Conservation (phyloP, 2,329 filamentous ascomycete genomes). For the Aschersonia sp. region DNA sequence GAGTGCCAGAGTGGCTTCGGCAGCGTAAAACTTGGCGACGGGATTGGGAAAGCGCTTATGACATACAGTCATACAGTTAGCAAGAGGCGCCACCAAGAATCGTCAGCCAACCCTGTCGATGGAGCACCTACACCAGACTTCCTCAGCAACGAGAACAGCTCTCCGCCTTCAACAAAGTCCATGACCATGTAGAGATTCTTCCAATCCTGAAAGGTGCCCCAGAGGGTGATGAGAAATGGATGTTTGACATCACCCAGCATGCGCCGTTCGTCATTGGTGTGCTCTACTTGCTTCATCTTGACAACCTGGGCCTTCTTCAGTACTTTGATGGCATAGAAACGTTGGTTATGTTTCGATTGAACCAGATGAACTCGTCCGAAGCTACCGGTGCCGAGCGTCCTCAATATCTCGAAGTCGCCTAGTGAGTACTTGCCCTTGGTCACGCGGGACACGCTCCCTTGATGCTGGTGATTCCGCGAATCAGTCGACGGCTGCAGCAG, state of each 20-base stretch:
- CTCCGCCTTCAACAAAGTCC: slow-evolving; percentile 98
- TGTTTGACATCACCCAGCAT: slow-evolving; percentile 98
- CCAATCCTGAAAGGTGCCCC: slow-evolving; percentile 94
- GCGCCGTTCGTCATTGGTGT: slow-evolving; percentile 92
- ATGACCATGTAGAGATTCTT: slow-evolving; percentile 99
- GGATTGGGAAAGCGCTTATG: slow-evolving; percentile 92
- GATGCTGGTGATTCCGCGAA: slow-evolving; percentile 16
- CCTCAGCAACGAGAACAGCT: slow-evolving; percentile 86
- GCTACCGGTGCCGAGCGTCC: slow-evolving; percentile 89
- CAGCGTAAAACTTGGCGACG: slow-evolving; percentile 97
- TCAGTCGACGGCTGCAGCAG: slow-evolving; percentile 6
- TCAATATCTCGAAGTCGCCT: slow-evolving; percentile 74
- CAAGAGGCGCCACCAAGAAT: neutral
- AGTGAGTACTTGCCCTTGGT: slow-evolving; percentile 98
- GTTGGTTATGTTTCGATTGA: slow-evolving; percentile 94
- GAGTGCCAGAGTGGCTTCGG: slow-evolving; percentile 87
- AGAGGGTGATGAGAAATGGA: slow-evolving; percentile 92
- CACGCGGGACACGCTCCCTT: slow-evolving; percentile 35
- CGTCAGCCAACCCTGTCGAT: neutral
- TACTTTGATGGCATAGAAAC: slow-evolving; percentile 97
- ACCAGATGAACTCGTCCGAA: slow-evolving; percentile 95
- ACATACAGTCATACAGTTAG: neutral
- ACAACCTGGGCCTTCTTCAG: slow-evolving; percentile 97
- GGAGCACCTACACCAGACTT: slow-evolving; percentile 64
- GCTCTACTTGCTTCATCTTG: slow-evolving; percentile 99